Conservation (phyloP, 129 eudicot genomes). For the Saposhnikovia divaricata region DNA sequence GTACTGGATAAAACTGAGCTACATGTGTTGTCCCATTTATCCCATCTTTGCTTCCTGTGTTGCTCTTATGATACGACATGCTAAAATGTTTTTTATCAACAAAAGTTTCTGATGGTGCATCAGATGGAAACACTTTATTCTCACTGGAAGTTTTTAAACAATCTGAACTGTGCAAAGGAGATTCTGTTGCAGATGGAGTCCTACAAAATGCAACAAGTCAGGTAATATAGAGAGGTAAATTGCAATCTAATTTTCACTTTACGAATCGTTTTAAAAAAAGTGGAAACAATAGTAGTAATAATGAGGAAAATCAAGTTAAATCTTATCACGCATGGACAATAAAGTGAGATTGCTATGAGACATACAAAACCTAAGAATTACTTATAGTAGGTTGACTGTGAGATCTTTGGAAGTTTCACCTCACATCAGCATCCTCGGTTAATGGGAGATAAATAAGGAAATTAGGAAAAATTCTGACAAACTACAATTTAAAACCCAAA, state of each 20-base stretch:
- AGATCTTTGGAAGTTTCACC: not conserved
- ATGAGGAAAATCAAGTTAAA: not conserved
- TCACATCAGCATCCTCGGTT: not conserved
- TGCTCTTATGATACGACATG: slow-evolving; percentile 60
- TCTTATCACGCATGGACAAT: not conserved
- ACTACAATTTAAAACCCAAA: not conserved
- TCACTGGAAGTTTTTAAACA: slow-evolving; percentile 14
- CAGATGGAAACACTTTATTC: slow-evolving; percentile 15
- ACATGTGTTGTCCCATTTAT: slow-evolving; percentile 54
- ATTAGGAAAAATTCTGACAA: not conserved
- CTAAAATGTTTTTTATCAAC: slow-evolving; percentile 40
- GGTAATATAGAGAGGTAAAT: not conserved
- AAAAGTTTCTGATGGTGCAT: slow-evolving; percentile 13
- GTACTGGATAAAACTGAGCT: slow-evolving; percentile 59
- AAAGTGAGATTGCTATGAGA: not conserved
- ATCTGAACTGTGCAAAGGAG: slow-evolving; percentile 28
- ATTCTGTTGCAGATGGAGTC: slow-evolving; percentile 29
- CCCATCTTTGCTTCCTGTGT: slow-evolving; percentile 43
- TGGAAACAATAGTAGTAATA: not conserved
- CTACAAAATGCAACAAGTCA: slow-evolving; percentile 24
- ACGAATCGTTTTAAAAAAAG: not conserved
- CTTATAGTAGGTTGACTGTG: not conserved
- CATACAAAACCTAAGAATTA: not conserved
- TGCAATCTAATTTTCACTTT: not conserved
- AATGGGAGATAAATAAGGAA: not conserved